Percentiles rank a stretch among this genome's conserved stretches.
phyloP scores from a whole-genome alignment of 805 yeast species.

The Cyberlindnera nakhonratchasimensis region DNA sequence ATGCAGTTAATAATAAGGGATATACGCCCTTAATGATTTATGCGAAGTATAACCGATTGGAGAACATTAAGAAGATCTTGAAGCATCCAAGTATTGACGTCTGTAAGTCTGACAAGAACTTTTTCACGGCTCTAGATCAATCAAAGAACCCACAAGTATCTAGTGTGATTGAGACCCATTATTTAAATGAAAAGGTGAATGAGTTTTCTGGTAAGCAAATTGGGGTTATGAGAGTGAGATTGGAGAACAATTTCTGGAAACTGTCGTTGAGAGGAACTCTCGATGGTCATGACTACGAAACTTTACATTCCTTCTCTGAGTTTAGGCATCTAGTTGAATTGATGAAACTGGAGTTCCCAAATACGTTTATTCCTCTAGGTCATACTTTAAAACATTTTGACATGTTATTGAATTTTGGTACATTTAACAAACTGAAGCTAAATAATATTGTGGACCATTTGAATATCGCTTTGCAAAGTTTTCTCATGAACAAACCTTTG shows the following conservation, averaged over 20 bases:
- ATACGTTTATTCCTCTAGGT: slow-evolving; percentile 31
- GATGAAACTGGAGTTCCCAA: slow-evolving; percentile 36
- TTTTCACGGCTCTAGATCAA: slow-evolving; percentile 43
- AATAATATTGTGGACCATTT: slow-evolving; percentile 46
- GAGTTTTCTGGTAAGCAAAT: slow-evolving; percentile 25
- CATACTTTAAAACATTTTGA: slow-evolving; percentile 22
- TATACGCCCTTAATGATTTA: slow-evolving; percentile 71
- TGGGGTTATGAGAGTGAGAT: slow-evolving; percentile 35
- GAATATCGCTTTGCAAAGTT: slow-evolving; percentile 45
- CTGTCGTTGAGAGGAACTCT: slow-evolving; percentile 27
- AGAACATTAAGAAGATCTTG: slow-evolving; percentile 52
- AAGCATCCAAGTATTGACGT: slow-evolving; percentile 48
- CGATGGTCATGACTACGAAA: slow-evolving; percentile 13
- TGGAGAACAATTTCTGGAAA: slow-evolving; percentile 30
- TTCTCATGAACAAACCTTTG: slow-evolving; percentile 37
- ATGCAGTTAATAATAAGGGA: slow-evolving; percentile 53
- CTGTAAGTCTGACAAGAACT: slow-evolving; percentile 26
- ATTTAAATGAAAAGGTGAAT: slow-evolving; percentile 23
- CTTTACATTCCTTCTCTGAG: slow-evolving; percentile 30
- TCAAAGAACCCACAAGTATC: slow-evolving; percentile 38
- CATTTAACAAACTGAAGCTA: slow-evolving; percentile 42
- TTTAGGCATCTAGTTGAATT: slow-evolving; percentile 33
- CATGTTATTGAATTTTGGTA: slow-evolving; percentile 21
- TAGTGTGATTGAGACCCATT: slow-evolving; percentile 31
- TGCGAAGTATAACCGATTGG: slow-evolving; percentile 63